A percentile compares a stretch with the other conserved stretches of the same genome.
Evolutionary conservation across 1,284 basidiomycete species (phyloP).

Genomic region (Cutaneotrichosporon cutaneum): DNA sequence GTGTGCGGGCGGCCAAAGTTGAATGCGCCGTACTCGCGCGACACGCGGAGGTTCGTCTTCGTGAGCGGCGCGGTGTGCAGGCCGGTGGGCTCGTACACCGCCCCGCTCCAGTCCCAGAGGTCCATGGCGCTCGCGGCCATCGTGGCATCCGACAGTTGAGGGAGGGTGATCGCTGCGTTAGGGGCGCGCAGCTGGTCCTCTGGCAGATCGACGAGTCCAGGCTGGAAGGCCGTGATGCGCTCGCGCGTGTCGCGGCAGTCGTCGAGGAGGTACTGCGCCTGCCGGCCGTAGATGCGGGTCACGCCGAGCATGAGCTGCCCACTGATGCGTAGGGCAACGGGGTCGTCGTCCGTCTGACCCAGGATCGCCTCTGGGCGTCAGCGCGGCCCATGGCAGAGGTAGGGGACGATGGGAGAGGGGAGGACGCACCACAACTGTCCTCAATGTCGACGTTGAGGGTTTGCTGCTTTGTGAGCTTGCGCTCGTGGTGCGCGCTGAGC

Average conservation of each 20-base stretch:
- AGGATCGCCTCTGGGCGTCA: slow-evolving; percentile 66
- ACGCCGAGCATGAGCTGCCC: slow-evolving; percentile 95
- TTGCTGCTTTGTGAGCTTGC: slow-evolving; percentile 93
- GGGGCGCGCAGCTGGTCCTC: slow-evolving; percentile 86
- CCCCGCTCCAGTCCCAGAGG: slow-evolving; percentile 43
- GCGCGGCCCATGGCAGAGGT: background rate
- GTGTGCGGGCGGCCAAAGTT: slow-evolving; percentile 51
- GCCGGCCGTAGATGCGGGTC: slow-evolving; percentile 93
- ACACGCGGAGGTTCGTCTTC: slow-evolving; percentile 28
- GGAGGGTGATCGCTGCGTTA: slow-evolving; percentile 61
- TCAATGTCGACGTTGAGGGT: slow-evolving; percentile 91
- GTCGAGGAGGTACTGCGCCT: slow-evolving; percentile 94
- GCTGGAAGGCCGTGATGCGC: slow-evolving; percentile 92
- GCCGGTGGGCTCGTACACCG: slow-evolving; percentile 8
- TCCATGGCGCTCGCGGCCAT: slow-evolving; percentile 26
- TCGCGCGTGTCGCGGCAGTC: slow-evolving; percentile 95
- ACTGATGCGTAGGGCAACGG: slow-evolving; percentile 87
- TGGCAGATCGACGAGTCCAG: slow-evolving; percentile 89
- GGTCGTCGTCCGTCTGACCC: slow-evolving; percentile 65
- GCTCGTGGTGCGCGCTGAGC: slow-evolving; percentile 98
- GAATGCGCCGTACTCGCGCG: slow-evolving; percentile 46
- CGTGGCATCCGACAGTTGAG: slow-evolving; percentile 18
- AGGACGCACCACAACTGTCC: slow-evolving; percentile 76
- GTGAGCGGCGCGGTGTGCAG: slow-evolving; percentile 24
- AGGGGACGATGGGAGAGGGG: no score